phyloP scores from a whole-genome alignment of 768 basidiomycete species.

The Lentinula boryana region DNA sequence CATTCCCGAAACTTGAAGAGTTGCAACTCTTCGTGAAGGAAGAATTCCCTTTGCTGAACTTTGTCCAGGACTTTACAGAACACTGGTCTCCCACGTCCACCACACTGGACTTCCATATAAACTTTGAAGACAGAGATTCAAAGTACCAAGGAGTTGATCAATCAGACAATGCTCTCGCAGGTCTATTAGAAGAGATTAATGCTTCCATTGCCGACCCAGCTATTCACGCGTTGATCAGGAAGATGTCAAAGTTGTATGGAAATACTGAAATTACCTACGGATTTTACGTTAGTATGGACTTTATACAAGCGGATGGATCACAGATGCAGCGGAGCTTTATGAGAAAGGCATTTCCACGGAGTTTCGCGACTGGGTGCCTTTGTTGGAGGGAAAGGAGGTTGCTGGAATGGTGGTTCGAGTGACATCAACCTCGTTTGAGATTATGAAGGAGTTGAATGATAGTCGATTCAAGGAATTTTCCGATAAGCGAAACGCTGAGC shows the following conservation, averaged over 20 bases:
- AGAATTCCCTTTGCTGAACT: background rate
- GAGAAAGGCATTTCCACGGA: background rate
- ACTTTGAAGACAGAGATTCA: background rate
- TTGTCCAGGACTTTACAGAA: background rate
- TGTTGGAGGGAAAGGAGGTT: background rate
- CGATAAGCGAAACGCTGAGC: background rate
- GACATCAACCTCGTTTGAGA: background rate
- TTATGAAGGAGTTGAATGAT: background rate
- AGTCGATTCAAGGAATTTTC: background rate
- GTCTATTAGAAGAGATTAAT: background rate
- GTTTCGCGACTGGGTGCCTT: background rate
- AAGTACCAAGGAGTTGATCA: background rate
- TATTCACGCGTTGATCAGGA: background rate
- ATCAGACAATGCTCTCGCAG: background rate
- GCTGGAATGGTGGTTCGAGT: slow-evolving; percentile 3
- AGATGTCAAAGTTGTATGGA: background rate
- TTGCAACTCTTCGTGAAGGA: background rate
- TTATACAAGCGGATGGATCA: background rate
- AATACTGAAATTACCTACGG: background rate
- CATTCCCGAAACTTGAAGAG: background rate
- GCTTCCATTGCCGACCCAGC: background rate
- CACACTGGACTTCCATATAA: background rate
- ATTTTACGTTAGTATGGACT: background rate
- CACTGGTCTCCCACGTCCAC: background rate
- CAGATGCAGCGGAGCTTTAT: background rate